Evolutionary conservation across 345 rosid species (phyloP).

Genomic region (Ailanthus altissimus): DNA sequence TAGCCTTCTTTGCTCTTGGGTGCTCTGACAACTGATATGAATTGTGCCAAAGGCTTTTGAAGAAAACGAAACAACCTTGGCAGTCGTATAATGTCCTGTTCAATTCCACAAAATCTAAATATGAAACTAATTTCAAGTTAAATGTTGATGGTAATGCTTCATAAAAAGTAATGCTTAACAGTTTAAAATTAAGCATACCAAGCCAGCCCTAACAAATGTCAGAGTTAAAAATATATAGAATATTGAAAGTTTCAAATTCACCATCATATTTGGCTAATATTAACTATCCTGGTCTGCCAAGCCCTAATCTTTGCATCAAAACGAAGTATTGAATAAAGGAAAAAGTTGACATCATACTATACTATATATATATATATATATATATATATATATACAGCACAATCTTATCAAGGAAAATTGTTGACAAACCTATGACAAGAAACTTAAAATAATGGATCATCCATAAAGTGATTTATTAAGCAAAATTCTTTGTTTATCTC

Average conservation of each 20-base stretch:
- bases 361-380: too few species aligned
- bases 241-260: not conserved
- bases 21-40: slow-evolving; percentile 83
- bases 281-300: not conserved
- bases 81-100: slow-evolving; percentile 87
- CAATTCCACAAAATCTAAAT: slow-evolving; percentile 15
- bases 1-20: slow-evolving; percentile 99
- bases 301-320: not conserved
- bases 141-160: not conserved
- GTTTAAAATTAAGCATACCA: not conserved
- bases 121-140: not conserved
- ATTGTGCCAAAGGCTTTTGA: slow-evolving; percentile 94
- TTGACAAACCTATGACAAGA: not conserved
- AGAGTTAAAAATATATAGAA: not conserved
- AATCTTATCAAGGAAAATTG: not conserved
- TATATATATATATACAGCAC: not conserved
- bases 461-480: not conserved
- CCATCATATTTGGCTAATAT: not conserved
- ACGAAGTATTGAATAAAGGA: too few species aligned
- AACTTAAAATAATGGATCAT: not conserved
- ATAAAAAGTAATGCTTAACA: not conserved
- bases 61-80: slow-evolving; percentile 87
- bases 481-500: too few species aligned
- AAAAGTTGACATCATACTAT: not conserved
- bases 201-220: not conserved